Base-by-base conservation (phyloP, 192 early-diverging fungal genomes). In the Podila horticola region DNA sequence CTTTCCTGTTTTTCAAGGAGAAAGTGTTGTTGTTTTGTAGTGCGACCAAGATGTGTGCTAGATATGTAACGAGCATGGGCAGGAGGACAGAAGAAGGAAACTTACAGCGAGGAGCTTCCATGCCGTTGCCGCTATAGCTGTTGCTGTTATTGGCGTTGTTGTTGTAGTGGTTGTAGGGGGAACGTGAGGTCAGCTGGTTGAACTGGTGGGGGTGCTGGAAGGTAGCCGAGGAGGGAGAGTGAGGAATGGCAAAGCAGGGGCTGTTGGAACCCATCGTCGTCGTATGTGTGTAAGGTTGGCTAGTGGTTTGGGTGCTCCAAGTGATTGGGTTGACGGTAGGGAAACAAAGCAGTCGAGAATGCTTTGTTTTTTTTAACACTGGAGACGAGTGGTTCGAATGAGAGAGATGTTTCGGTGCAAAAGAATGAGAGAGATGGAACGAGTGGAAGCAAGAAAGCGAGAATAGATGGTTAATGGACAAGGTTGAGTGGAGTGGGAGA, bases 181-280 rank as follows among this genome's bases (percentile, higher is more conserved):
- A 57, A 29, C 75, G 75, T 6, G 75, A 69, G 33, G 75, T 61
- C 55, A 79, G 58, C 59, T 62, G 62, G 66, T 30, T 79, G 60
- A 79, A 72, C 29, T 72, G 75, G 19, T 79, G 75, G 13, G 75
- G 75, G 26, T 79, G 75, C 59, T 79, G 75, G 64, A 79, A 79
- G 59, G 75, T 26, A 55, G 52, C 75, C 36, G 75, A 77, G 33
- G 74, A 69, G 55, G 75, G 75, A 60, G 75, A 79, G 65, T 79
- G 75, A 31, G 75, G 75, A 51, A 79, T 79, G 45, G 75, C 75
- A 29, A 79, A 79, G 70, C 75, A 79, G 49, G 75, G 75, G 71
- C 75, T 79, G 69, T 79, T 69, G 28, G 62, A 63, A 79, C 75
- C 66, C 75, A 79, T 79, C 72, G 38, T 50, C 19, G 38, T 5